phyloP scores from a whole-genome alignment of 305 asterid species.

The Fraxinus angustifolia region DNA sequence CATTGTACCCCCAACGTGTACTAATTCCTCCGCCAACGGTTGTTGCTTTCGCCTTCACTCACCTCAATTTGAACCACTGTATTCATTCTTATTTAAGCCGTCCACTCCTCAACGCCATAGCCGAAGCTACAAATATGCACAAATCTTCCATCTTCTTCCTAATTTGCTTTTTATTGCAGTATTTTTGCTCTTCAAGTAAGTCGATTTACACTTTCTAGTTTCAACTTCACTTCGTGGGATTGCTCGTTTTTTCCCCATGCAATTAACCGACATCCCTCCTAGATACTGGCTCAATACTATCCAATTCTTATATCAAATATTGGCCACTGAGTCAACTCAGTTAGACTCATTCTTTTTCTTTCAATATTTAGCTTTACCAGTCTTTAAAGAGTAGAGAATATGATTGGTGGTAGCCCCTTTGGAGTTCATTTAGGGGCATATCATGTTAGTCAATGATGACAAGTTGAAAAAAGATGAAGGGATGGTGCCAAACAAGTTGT shows the following conservation, averaged over 20 bases:
- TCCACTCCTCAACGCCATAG: neutral
- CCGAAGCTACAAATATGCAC: neutral
- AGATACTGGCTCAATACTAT: neutral
- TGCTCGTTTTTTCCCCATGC: neutral
- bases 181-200: neutral
- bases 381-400: too few relatives aligned
- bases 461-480: conserved; percentile 18
- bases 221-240: neutral
- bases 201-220: neutral
- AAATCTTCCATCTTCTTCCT: neutral
- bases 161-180: neutral
- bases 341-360: too few relatives aligned
- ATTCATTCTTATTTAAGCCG: neutral
- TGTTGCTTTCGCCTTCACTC: neutral
- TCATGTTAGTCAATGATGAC: conserved; percentile 12
- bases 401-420: neutral
- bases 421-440: neutral
- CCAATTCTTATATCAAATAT: too few relatives aligned
- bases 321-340: too few relatives aligned
- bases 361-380: too few relatives aligned
- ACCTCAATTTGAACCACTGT: neutral
- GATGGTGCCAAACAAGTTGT: conserved; percentile 17
- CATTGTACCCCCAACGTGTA: neutral
- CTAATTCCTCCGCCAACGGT: neutral
- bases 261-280: neutral